phyloP scores from a whole-genome alignment of 2,329 filamentous ascomycete genomes.

The Hortaea sp. region DNA sequence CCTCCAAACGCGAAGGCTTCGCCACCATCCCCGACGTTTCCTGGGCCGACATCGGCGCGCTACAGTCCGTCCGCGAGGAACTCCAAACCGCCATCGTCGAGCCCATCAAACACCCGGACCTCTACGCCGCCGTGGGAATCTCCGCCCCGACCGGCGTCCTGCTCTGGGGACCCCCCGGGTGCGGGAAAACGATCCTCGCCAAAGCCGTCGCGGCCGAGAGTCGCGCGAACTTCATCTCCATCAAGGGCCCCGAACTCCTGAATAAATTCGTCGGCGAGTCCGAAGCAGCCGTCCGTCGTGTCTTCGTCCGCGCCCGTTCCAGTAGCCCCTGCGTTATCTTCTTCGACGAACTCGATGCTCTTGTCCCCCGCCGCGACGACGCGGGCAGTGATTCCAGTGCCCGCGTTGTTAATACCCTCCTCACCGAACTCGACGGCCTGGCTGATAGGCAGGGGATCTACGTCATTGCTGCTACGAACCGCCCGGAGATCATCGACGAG shows the following conservation, averaged over 20 bases:
- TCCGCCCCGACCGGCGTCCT: conserved; percentile 75
- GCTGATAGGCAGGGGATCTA: conserved; percentile 70
- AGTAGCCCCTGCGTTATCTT: conserved; percentile 91
- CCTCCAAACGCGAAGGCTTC: conserved; percentile 86
- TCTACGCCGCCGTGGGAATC: conserved; percentile 69
- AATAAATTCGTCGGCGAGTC: conserved; percentile 98
- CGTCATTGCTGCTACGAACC: conserved; percentile 88
- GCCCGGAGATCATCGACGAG: conserved; percentile 91
- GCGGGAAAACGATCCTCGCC: conserved; percentile 90
- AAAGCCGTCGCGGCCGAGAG: conserved; percentile 94
- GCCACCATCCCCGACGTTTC: conserved; percentile 88
- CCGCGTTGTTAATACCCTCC: conserved; percentile 85
- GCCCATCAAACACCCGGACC: conserved; percentile 72
- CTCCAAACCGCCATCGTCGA: conserved; percentile 79
- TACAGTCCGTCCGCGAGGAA: conserved; percentile 67
- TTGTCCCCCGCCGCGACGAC: conserved; percentile 76
- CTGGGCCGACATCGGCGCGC: conserved; percentile 84
- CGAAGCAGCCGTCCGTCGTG: conserved; percentile 82
- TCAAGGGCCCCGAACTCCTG: conserved; percentile 90
- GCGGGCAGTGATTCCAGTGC: conserved; percentile 69
- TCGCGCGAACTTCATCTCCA: conserved; percentile 94
- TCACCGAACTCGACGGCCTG: conserved; percentile 88
- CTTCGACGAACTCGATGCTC: conserved; percentile 92
- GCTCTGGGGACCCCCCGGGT: conserved; percentile 93
- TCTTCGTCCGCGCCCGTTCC: conserved; percentile 78